These are phyloP conservation scores for Botryotinia narcissicola DNA, from an alignment of 2,329 filamentous ascomycete species.

Conservation along the genomic window DNA sequence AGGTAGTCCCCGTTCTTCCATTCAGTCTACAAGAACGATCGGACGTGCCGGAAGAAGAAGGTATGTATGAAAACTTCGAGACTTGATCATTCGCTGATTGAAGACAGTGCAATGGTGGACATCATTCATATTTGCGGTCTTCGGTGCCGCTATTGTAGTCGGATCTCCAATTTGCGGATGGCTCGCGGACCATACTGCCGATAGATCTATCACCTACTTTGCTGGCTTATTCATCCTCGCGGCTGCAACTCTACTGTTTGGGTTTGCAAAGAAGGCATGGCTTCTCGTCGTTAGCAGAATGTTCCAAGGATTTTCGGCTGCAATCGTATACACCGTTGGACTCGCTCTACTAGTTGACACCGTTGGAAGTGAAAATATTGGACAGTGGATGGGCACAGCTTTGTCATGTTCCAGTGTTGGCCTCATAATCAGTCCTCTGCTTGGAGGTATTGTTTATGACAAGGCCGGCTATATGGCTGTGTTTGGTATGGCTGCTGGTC, in stretches of 20 bases:
- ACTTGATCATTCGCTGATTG: not conserved
- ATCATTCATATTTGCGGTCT: conserved; percentile 20
- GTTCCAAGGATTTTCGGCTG: conserved; percentile 48
- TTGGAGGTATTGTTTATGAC: conserved; percentile 25
- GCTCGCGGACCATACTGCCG: conserved; percentile 56
- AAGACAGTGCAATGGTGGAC: conserved; percentile 22
- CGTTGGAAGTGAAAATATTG: conserved; percentile 57
- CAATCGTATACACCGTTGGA: conserved; percentile 71
- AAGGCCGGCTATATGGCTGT: conserved; percentile 57
- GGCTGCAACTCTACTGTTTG: conserved; percentile 58
- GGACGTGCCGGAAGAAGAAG: conserved; percentile 46
- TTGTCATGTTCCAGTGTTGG: conserved; percentile 58
- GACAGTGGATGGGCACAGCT: conserved; percentile 59
- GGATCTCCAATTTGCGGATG: conserved; percentile 17
- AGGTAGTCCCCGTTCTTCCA: conserved; percentile 66
- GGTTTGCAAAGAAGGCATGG: conserved; percentile 43
- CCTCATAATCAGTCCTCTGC: conserved; percentile 50
- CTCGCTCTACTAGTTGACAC: conserved; percentile 69
- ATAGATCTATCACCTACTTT: conserved; percentile 60
- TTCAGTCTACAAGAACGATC: conserved; percentile 58
- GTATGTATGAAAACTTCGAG: conserved; percentile 3
- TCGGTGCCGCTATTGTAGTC: conserved; percentile 22
- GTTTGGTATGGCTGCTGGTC: conserved; percentile 54
- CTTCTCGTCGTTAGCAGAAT: conserved; percentile 18
- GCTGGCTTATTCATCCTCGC: conserved; percentile 48